Evolutionary conservation across 345 rosid genomes (phyloP), one percentile per base, ranked within the genome.

Genomic region (Citrus inodora): DNA sequence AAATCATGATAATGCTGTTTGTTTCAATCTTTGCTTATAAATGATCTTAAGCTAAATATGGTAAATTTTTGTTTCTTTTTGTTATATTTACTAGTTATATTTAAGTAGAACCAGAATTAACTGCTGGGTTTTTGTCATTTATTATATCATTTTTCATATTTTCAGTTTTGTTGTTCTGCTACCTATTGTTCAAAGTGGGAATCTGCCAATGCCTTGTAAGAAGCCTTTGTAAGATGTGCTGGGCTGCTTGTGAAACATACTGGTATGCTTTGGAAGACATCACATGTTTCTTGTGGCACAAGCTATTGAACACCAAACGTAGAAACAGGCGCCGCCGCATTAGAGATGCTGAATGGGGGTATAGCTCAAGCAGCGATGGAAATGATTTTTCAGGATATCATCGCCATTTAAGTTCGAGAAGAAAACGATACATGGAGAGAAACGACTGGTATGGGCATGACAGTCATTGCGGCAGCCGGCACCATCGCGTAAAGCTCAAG

Each of bases 161-260:
- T 60, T 67, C 90, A 92, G 97, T 85, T 78, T 80, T 91, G 75
- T 71, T 92, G 82, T 91, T 92, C 90, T 79, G 89, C 82, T 91
- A 90, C 73, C 87, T 89, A 22, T 64, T 90, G 71, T 88, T 90
- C 90, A 87, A 90, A 85, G 61, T 92, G 74, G 97, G 97, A 27
- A 87, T 92, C n/a, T 92, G 88, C 83, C 93, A 89, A 58, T 90
- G 95, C 88, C 71, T 89, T 17, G 83, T 76, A 51, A 90, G 80
- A 87, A 87, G 92, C 89, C 85, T 94, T 13, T 89, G 94, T 73
- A 91, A 88, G 78, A 88, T 92, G 88, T 88, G 90, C n/a, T 94
- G 90, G 86, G 87, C 87, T 24, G 89, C 84, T 7, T 92, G 93
- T 48, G 86, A 82, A 19, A 75, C 87, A 1, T 91, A 90, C 78